Base-by-base conservation (phyloP, 805 yeast genomes). In the Wickerhamiella azyma region DNA sequence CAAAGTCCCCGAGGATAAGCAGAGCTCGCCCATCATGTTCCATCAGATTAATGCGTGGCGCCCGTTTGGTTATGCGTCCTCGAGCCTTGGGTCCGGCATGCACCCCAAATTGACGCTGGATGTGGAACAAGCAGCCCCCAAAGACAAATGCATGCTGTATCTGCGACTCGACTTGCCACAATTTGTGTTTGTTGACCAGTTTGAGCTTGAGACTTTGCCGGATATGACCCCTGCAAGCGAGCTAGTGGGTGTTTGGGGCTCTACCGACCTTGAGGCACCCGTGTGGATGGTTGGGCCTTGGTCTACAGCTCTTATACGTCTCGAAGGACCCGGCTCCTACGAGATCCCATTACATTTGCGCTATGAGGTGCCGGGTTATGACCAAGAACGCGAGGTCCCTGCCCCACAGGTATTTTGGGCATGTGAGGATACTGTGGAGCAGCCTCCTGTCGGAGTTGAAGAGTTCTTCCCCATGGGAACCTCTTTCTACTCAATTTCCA, bases 191-290 rank as follows among this genome's bases (percentile, higher is more conserved):
- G 64, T 75, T n/a, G 81, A 76, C 59, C 64, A 64, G 54, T 76
- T 73, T 55, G 79, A 77, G 55, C 66, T 73, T 19, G 58, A 66
- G 28, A 64, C 61, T 19, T 54, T 61, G n/a, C 51, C 57, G 2
- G 48, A 56, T 5, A 50, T 50, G 30, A 44, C 45, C 24, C 55
- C 55, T 21, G 52, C 55, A 26, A 55, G 59, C 13, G 54, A 51
- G n/a, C 61, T 74, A 13, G 30, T 70, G 1, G 64, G 63, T 2
- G 57, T 69, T 0, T 72, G 72, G 70, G 81, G 81, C 2, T 75
- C 72, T 44, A 62, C 67, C n/a, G 78, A 77, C 53, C 59, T 76
- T 19, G 82, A 76, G 52, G 66, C 68, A 29, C 82, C 82, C 4
- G 69, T 62, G 29, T 77, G 76, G 68, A 60, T 61, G 26, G 63